phyloP scores from a whole-genome alignment of 1,139 yeast genomes.

The Blastobotrys capitulatus region DNA sequence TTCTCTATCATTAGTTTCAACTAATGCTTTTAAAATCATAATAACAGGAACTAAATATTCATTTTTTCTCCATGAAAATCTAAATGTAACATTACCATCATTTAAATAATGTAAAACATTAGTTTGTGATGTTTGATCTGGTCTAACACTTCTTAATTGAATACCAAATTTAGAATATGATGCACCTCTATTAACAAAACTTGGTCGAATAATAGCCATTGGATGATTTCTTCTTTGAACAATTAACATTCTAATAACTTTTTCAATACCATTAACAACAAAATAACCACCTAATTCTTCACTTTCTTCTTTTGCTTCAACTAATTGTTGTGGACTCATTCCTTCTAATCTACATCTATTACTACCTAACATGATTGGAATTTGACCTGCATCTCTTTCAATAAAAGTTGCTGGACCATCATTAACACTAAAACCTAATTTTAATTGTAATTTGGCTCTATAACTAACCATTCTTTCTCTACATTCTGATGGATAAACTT shows the following conservation, averaged over 20 bases:
- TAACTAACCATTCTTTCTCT: constrained; percentile 71
- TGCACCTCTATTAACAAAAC: constrained; percentile 91
- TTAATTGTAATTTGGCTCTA: constrained; percentile 55
- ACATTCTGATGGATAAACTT: constrained; percentile 75
- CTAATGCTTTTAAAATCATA: constrained; percentile 85
- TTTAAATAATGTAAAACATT: constrained; percentile 91
- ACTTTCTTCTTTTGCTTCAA: constrained; percentile 75
- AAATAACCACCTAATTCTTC: constrained; percentile 98
- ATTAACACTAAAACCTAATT: constrained; percentile 79
- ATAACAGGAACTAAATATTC: constrained; percentile 91
- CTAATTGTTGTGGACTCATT: constrained; percentile 75
- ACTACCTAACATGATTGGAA: constrained; percentile 86
- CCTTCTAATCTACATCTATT: constrained; percentile 88
- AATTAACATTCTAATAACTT: constrained; percentile 91
- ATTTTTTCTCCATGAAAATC: constrained; percentile 96
- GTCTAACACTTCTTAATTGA: constrained; percentile 89
- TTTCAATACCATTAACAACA: constrained; percentile 94
- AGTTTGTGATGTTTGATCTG: constrained; percentile 96
- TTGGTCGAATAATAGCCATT: constrained; percentile 94
- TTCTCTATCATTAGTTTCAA: constrained; percentile 89
- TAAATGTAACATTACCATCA: constrained; percentile 93
- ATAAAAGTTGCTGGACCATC: constrained; percentile 73
- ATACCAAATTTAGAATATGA: constrained; percentile 86
- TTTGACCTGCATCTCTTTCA: constrained; percentile 83
- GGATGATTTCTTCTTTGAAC: constrained; percentile 98